phyloP scores from a whole-genome alignment of 2,329 filamentous ascomycete species.

The Cadophora sp. region DNA sequence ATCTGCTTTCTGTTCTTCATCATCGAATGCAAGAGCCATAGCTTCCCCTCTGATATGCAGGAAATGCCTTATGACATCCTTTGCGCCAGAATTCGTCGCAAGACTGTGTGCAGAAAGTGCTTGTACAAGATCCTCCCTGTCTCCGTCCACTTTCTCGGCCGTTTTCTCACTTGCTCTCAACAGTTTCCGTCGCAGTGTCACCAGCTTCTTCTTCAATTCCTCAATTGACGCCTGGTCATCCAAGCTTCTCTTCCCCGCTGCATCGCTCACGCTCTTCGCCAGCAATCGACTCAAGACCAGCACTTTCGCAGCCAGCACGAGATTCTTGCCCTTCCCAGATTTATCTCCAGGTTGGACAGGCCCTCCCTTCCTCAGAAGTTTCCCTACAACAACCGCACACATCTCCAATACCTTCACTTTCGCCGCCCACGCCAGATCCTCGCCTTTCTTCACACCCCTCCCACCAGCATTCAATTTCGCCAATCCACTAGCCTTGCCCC shows the following conservation, averaged over 20 bases:
- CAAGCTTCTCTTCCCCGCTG: slow-evolving; percentile 48
- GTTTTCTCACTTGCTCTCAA: slow-evolving; percentile 73
- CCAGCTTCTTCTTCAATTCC: slow-evolving; percentile 67
- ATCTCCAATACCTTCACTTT: slow-evolving; percentile 58
- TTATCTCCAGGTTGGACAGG: slow-evolving; percentile 42
- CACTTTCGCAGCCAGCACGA: slow-evolving; percentile 70
- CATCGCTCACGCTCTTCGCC: slow-evolving; percentile 72
- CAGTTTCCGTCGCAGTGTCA: slow-evolving; percentile 66
- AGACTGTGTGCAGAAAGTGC: slow-evolving; percentile 84
- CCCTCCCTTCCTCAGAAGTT: slow-evolving; percentile 51
- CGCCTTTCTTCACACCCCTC: slow-evolving; percentile 39
- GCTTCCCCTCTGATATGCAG: slow-evolving; percentile 74
- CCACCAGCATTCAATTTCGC: slow-evolving; percentile 50
- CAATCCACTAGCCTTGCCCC: slow-evolving; percentile 67
- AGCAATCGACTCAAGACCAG: slow-evolving; percentile 79
- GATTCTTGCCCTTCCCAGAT: slow-evolving; percentile 44
- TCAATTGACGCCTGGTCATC: slow-evolving; percentile 54
- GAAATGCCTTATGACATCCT: slow-evolving; percentile 81
- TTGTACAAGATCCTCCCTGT: slow-evolving; percentile 64
- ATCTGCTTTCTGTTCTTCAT: slow-evolving; percentile 50
- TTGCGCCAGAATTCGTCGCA: slow-evolving; percentile 78
- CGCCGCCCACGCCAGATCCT: slow-evolving; percentile 45
- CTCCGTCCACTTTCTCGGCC: slow-evolving; percentile 62
- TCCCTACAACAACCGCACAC: slow-evolving; percentile 56
- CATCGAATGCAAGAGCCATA: slow-evolving; percentile 68